Evolutionary conservation across 225 moss, liverwort and hornwort species (phyloP), one percentile per base, ranked within the genome.

Genomic region (Pseudisothecium myosuroides): DNA sequence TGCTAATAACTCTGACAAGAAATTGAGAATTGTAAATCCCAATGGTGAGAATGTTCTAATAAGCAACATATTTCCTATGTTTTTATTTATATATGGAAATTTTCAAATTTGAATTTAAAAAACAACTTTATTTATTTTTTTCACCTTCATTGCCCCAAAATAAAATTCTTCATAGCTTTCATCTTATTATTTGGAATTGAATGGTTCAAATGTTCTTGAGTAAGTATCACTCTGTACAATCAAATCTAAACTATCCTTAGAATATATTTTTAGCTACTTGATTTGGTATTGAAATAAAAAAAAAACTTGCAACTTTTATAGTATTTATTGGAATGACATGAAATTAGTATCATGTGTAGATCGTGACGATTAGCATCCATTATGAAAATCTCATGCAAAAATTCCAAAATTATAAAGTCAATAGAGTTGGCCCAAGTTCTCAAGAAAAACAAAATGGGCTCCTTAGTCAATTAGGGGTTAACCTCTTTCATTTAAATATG

Each of bases 381-480:
- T 22, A 17, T 12, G 0, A 22, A 37, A n/a, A n/a, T n/a, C 5
- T n/a, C 23, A n/a, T n/a, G 13, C 22, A n/a, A 22, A 67, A 68
- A 13, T 22, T n/a, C 7, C 12, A n/a, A 68, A 68, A 45, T 45
- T 4, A 12, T 12, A 6, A 68, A 68, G 1, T 68, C n/a, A 13
- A n/a, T n/a, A 23, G 37, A 66, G 5, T 9, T 0, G 22, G 0
- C 11, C 0, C 3, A 0, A 37, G 12, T 67, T 37, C 20, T 11
- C 10, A 21, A 66, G 37, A 37, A 37, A 37, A 0, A 0, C 11
- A 17, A 37, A 67, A 3, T n/a, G 37, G 67, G 4, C 21, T 67
- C 37, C 1, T 67, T 37, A 11, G 67, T 37, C 67, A 67, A n/a
- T 22, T 12, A 22, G 12, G 6, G 22, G 1, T n/a, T 24, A 14